These are phyloP conservation scores for Mortierella sp. DNA, from an alignment of 371 early-diverging fungal species.

Conservation along the genomic window DNA sequence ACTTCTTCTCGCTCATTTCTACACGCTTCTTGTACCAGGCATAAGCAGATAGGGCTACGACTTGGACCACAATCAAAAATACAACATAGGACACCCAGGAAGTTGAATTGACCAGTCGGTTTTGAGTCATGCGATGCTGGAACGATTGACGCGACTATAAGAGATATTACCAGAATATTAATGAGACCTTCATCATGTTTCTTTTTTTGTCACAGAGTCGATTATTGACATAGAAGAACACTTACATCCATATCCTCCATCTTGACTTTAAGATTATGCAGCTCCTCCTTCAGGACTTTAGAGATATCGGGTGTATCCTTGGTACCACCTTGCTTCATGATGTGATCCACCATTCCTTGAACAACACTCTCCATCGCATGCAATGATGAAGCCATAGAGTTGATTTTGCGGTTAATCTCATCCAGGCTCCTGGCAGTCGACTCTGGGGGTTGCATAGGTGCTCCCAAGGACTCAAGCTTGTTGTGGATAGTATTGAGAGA, in stretches of 20 bases:
- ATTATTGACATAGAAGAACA: background rate
- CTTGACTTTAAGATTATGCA: slow-evolving; percentile 34
- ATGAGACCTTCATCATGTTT: no score
- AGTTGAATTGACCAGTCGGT: slow-evolving; percentile 18
- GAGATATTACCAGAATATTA: no score
- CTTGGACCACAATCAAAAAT: slow-evolving; percentile 31
- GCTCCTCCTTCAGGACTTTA: slow-evolving; percentile 49
- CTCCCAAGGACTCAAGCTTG: slow-evolving; percentile 68
- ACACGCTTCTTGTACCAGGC: slow-evolving; percentile 51
- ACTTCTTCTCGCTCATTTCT: slow-evolving; percentile 46
- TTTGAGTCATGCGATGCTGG: slow-evolving; percentile 38
- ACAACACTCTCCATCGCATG: slow-evolving; percentile 85
- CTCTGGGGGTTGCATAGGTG: slow-evolving; percentile 55
- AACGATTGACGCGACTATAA: slow-evolving; percentile 29
- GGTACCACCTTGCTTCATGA: slow-evolving; percentile 52
- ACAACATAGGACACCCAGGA: slow-evolving; percentile 44
- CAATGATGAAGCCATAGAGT: slow-evolving; percentile 78
- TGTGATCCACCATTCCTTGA: slow-evolving; percentile 66
- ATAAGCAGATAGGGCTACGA: slow-evolving; percentile 14
- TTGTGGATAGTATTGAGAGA: slow-evolving; percentile 68
- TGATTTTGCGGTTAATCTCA: slow-evolving; percentile 38
- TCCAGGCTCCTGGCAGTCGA: slow-evolving; percentile 28
- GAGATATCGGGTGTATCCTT: slow-evolving; percentile 17
- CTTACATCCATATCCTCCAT: slow-evolving; percentile 54
- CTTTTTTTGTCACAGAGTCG: no score